Evolutionary conservation across 2,329 filamentous ascomycete species (phyloP).

Genomic region (Trichoderma arundinaceum): DNA sequence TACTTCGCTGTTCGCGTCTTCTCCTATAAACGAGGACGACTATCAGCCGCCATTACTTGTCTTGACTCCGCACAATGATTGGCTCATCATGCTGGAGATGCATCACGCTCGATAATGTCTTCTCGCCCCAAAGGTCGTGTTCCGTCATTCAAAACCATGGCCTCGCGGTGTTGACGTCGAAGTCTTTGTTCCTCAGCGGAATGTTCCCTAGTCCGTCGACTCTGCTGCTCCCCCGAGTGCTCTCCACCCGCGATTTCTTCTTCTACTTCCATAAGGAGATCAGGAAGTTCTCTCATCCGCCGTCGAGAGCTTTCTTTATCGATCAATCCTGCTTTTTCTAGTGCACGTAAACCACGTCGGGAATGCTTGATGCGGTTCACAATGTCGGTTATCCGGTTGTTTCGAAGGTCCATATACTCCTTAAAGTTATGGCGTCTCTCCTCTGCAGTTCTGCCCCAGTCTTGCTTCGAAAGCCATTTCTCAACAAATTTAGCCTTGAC

Average conservation of each 20-base stretch:
- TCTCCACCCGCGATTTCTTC: conserved; percentile 38
- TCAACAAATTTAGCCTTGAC: conserved; percentile 70
- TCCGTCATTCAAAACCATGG: conserved; percentile 90
- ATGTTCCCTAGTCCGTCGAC: conserved; percentile 53
- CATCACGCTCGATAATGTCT: conserved; percentile 72
- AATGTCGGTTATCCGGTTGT: conserved; percentile 60
- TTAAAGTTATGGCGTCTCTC: conserved; percentile 61
- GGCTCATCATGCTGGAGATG: conserved; percentile 16
- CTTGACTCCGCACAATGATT: not conserved
- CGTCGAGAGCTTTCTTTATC: conserved; percentile 44
- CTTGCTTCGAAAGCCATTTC: conserved; percentile 75
- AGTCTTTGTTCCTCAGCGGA: conserved; percentile 72
- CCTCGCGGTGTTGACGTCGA: conserved; percentile 78
- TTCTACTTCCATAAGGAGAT: conserved; percentile 45
- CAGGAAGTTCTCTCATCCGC: conserved; percentile 40
- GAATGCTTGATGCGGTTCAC: conserved; percentile 56
- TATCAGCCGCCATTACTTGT: not conserved
- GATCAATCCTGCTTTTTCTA: conserved; percentile 57
- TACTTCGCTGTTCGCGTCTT: not conserved
- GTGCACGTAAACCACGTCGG: conserved; percentile 56
- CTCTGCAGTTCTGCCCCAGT: conserved; percentile 65
- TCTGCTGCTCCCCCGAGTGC: conserved; percentile 38
- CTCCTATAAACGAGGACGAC: not conserved
- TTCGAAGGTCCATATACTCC: conserved; percentile 55
- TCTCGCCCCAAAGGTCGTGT: conserved; percentile 72